These are phyloP conservation scores for Salix caprea DNA, from an alignment of 345 rosid species.

Conservation along the genomic window DNA sequence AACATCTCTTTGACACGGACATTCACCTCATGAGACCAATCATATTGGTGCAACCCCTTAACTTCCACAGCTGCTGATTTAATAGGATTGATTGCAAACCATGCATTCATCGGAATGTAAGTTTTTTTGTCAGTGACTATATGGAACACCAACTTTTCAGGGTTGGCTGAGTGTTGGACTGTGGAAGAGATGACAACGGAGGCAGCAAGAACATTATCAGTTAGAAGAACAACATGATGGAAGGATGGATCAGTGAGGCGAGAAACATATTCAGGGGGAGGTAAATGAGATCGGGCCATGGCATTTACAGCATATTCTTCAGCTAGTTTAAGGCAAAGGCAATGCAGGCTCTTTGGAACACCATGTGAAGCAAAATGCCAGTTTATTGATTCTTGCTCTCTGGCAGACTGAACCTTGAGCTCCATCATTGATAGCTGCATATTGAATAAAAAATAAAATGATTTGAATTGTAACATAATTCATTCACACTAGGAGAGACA, in stretches of 20 bases:
- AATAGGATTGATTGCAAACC: slow-evolving; percentile 80
- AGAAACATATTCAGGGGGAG: slow-evolving; percentile 68
- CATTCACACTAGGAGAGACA: background rate
- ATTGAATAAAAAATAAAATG: slow-evolving; percentile 9
- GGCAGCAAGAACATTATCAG: slow-evolving; percentile 88
- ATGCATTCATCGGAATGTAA: slow-evolving; percentile 85
- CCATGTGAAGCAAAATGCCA: slow-evolving; percentile 95
- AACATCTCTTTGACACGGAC: slow-evolving; percentile 65
- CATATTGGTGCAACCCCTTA: slow-evolving; percentile 88
- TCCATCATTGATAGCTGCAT: slow-evolving; percentile 70
- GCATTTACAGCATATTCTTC: slow-evolving; percentile 89
- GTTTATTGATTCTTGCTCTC: slow-evolving; percentile 64
- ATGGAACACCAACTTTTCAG: slow-evolving; percentile 75
- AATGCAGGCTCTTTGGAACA: slow-evolving; percentile 76
- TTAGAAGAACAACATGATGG: slow-evolving; percentile 70
- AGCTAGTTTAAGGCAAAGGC: slow-evolving; percentile 77
- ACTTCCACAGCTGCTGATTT: slow-evolving; percentile 72
- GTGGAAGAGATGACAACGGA: slow-evolving; percentile 83
- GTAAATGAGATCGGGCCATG: slow-evolving; percentile 68
- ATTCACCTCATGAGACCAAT: slow-evolving; percentile 79
- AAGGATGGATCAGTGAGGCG: slow-evolving; percentile 64
- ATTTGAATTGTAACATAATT: background rate
- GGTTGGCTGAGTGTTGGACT: slow-evolving; percentile 50
- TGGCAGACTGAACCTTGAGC: slow-evolving; percentile 64
- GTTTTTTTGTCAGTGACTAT: slow-evolving; percentile 94